Conservation (phyloP, 2,329 filamentous ascomycete genomes). For the Clarireedia homoeocarpa region DNA sequence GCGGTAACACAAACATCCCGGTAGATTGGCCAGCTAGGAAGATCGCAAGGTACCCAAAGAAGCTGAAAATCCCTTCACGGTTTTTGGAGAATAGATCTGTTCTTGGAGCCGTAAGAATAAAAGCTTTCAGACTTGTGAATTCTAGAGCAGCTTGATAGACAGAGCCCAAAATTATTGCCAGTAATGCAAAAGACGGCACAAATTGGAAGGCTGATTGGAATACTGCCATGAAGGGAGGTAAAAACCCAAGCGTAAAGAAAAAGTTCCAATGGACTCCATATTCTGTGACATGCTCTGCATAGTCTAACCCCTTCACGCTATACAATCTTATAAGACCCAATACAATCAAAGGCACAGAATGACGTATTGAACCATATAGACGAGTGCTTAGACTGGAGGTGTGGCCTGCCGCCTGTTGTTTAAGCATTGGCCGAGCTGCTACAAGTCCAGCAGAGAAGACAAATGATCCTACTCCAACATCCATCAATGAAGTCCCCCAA, state of each 20-base stretch:
- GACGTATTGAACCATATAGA: constrained; percentile 60
- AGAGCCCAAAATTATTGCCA: constrained; percentile 62
- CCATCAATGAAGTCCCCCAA: constrained; percentile 99
- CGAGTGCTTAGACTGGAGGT: constrained; percentile 45
- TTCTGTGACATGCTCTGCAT: constrained; percentile 93
- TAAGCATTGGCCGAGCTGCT: constrained; percentile 74
- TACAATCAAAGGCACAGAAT: constrained; percentile 73
- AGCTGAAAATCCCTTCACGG: constrained; percentile 91
- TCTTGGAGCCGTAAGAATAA: constrained; percentile 74
- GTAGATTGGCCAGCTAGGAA: constrained; percentile 84
- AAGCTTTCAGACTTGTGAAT: constrained; percentile 69
- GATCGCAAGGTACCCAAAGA: constrained; percentile 87
- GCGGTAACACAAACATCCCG: constrained; percentile 71
- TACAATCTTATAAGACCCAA: constrained; percentile 75
- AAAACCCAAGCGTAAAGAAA: constrained; percentile 87
- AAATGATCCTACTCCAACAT: constrained; percentile 93
- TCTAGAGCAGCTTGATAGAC: constrained; percentile 71
- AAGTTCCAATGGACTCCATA: constrained; percentile 99
- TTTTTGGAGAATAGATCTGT: constrained; percentile 79
- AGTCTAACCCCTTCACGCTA: constrained; percentile 89
- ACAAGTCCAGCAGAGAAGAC: constrained; percentile 91
- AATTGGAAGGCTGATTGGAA: constrained; percentile 65
- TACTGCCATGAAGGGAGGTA: constrained; percentile 82
- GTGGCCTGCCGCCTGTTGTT: constrained; percentile 50
- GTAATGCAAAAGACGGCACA: constrained; percentile 67